Percentiles rank a stretch among this genome's conserved stretches.
phyloP scores from a whole-genome alignment of 2,329 filamentous ascomycete species.

The Blumeria hordei region DNA sequence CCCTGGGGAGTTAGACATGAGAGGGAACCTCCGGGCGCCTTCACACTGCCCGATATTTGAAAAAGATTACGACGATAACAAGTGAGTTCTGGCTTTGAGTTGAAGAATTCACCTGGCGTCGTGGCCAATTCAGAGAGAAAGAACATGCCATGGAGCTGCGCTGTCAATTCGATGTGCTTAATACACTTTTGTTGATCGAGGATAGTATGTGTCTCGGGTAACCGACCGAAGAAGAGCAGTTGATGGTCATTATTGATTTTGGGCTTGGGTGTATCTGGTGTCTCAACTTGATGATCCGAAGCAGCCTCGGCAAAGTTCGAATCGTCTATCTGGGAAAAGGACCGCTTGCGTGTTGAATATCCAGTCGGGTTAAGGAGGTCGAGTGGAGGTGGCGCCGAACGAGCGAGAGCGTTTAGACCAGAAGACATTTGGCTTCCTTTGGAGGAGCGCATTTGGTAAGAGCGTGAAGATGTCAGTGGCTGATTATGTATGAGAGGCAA shows the following conservation, averaged over 20 bases:
- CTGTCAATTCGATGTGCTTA: conserved; percentile 26
- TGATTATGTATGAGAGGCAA: too few species aligned
- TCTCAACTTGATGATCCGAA: conserved; percentile 13
- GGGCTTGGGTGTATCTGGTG: conserved; percentile 11
- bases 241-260: conserved; percentile 15
- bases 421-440: too few species aligned
- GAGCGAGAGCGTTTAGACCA: too few species aligned
- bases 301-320: conserved; percentile 11
- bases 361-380: too few species aligned
- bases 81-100: conserved; percentile 55
- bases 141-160: conserved; percentile 74
- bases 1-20: conserved; percentile 67
- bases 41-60: conserved; percentile 78
- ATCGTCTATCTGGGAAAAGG: conserved; percentile 11
- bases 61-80: conserved; percentile 93
- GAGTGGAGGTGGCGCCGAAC: too few species aligned
- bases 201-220: conserved; percentile 20
- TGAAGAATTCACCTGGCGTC: conserved; percentile 25
- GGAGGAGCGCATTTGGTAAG: too few species aligned
- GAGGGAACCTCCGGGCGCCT: conserved; percentile 51
- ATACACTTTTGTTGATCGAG: conserved; percentile 25
- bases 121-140: conserved; percentile 42
- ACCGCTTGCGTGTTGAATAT: conserved; percentile 10
- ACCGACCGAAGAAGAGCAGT: conserved; percentile 14
- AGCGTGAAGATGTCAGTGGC: too few species aligned